Percentiles rank a stretch among this genome's conserved stretches.
Conservation (phyloP, 1,284 basidiomycete species). For the Mycena sp. region DNA sequence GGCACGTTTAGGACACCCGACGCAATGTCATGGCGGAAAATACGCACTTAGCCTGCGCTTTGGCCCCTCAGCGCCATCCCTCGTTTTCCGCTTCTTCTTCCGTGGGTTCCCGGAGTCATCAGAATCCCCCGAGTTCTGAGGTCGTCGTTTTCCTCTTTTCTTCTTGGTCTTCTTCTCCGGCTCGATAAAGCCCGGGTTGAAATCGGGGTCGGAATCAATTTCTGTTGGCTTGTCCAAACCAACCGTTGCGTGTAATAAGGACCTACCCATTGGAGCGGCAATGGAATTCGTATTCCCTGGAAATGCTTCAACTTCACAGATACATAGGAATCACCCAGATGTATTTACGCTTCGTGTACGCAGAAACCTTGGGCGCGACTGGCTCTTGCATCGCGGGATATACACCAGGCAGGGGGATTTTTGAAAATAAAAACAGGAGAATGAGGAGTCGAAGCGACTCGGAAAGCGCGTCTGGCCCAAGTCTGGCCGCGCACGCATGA, state of each 20-base stretch:
- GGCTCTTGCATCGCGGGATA: conserved; percentile 16
- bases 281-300: conserved; percentile 35
- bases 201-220: conserved; percentile 66
- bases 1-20: background rate
- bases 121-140: conserved; percentile 5
- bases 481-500: no score
- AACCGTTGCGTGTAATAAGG: background rate
- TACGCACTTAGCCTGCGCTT: background rate
- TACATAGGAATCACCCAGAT: background rate
- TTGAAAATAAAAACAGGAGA: no score
- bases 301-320: background rate
- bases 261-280: conserved; percentile 42
- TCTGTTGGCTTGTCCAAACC: conserved; percentile 27
- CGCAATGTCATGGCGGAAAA: background rate
- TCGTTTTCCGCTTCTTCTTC: conserved; percentile 25
- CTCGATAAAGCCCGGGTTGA: conserved; percentile 52
- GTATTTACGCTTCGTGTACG: conserved; percentile 37
- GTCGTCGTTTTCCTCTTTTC: background rate
- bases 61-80: background rate
- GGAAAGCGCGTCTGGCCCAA: no score
- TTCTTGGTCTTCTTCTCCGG: conserved; percentile 40
- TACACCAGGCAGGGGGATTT: background rate
- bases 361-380: conserved; percentile 33
- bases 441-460: no score
- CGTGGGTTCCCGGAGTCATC: conserved; percentile 24